A percentile compares a stretch with the other conserved stretches of the same genome.
Evolutionary conservation across 371 early-diverging fungal genomes (phyloP).

Genomic region (Blakeslea trispora): DNA sequence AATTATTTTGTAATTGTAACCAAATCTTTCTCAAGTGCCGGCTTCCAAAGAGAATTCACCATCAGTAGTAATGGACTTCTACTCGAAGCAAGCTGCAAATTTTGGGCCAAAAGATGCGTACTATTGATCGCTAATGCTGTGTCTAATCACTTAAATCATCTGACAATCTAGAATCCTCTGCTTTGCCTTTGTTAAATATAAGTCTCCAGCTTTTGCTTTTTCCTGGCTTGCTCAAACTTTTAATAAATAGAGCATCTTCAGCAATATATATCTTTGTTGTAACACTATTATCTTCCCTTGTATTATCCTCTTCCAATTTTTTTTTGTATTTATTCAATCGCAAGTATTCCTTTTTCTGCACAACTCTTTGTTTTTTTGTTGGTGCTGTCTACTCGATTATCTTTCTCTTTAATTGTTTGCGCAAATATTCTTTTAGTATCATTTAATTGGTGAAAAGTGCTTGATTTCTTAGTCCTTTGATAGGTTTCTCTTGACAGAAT

Average conservation of each 20-base stretch:
- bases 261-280: conserved; percentile 1
- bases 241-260: conserved; percentile 9
- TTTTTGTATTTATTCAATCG: conserved; percentile 14
- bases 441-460: conserved; percentile 4
- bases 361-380: conserved; percentile 16
- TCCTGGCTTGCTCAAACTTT: no score
- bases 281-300: conserved; percentile 16
- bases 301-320: conserved; percentile 4
- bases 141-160: conserved; percentile 11
- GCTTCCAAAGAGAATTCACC: conserved; percentile 11
- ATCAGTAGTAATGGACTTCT: conserved; percentile 4
- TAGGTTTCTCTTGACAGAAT: conserved; percentile 13
- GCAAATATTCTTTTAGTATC: no score
- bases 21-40: conserved; percentile 16
- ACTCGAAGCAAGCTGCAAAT: conserved; percentile 17
- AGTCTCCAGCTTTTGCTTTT: no score
- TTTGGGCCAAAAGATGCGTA: conserved; percentile 16
- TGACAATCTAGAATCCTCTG: conserved; percentile 8
- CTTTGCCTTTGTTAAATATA: conserved; percentile 7
- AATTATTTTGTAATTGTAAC: conserved; percentile 13
- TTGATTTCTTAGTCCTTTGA: conserved; percentile 19
- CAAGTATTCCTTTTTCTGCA: conserved; percentile 14
- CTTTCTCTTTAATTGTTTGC: conserved; percentile 17
- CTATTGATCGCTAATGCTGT: conserved; percentile 11
- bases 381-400: conserved; percentile 13